Evolutionary conservation across 2,329 filamentous ascomycete genomes (phyloP).

Genomic region (Myriosclerotinia curreyana): DNA sequence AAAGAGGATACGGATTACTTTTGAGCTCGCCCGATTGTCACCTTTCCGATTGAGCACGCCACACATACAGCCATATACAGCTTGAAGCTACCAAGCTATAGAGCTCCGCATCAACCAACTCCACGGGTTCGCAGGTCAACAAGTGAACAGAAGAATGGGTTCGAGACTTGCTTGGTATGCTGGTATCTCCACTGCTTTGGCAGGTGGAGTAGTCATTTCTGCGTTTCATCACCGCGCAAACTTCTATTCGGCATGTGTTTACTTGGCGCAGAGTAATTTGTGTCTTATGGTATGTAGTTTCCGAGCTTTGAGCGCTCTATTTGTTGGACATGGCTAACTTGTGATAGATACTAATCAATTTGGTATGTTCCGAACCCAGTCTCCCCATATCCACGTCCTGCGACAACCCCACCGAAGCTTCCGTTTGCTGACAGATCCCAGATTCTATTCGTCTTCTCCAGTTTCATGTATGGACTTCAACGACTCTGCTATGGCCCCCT

Average conservation of each 20-base stretch:
- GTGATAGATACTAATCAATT: conserved; percentile 79
- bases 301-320: background rate
- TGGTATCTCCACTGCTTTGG: conserved; percentile 73
- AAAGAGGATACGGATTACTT: background rate
- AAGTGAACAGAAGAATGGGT: conserved; percentile 27
- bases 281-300: conserved; percentile 72
- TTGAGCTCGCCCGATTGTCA: background rate
- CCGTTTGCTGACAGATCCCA: conserved; percentile 11
- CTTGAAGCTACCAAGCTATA: background rate
- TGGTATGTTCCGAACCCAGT: conserved; percentile 41
- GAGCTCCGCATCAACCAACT: conserved; percentile 1
- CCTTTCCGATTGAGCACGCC: background rate
- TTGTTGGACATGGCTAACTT: conserved; percentile 21
- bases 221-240: conserved; percentile 94
- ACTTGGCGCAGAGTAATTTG: conserved; percentile 92
- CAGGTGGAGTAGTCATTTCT: conserved; percentile 78
- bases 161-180: conserved; percentile 48
- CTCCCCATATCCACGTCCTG: background rate
- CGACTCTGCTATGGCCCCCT: conserved; percentile 86
- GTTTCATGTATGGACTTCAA: conserved; percentile 82
- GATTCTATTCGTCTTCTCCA: conserved; percentile 74
- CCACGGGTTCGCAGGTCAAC: background rate
- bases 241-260: conserved; percentile 97
- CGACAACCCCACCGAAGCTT: conserved; percentile 4
- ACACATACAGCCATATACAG: conserved; percentile 2